These are phyloP conservation scores for Bertia moriformis DNA, from an alignment of 2,329 filamentous ascomycete genomes.

Conservation along the genomic window DNA sequence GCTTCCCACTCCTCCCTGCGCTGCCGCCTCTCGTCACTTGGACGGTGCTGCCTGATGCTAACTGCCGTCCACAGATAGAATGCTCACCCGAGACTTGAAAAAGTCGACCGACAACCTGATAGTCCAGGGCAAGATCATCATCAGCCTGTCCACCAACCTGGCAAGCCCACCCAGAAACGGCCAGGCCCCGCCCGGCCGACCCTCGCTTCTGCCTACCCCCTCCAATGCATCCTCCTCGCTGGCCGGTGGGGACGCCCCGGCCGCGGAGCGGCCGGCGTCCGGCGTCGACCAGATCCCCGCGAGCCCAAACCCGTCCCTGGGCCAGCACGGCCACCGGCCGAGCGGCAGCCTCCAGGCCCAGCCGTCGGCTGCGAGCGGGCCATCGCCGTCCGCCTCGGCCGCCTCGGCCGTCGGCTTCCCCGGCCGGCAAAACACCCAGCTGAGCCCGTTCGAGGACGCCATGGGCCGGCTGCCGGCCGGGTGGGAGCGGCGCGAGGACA, in stretches of 20 bases:
- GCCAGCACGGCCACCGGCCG: too few species aligned
- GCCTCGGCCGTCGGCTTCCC: not conserved
- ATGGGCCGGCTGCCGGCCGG: conserved; percentile 82
- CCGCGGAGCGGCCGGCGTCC: not conserved
- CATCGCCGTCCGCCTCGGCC: not conserved
- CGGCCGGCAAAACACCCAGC: conserved; percentile 29
- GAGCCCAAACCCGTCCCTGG: not conserved
- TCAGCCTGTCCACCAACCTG: conserved; percentile 89
- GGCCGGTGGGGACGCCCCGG: not conserved
- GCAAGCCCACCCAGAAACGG: conserved; percentile 47
- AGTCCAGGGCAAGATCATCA: conserved; percentile 91
- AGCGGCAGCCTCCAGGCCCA: not conserved
- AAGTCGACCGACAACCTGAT: conserved; percentile 97
- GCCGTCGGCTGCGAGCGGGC: not conserved
- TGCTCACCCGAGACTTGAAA: conserved; percentile 93
- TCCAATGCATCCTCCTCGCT: conserved; percentile 18
- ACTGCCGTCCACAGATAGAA: conserved; percentile 60
- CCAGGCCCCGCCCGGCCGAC: too few species aligned
- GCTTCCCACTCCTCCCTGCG: too few species aligned
- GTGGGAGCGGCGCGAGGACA: conserved; percentile 93
- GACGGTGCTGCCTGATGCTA: too few species aligned
- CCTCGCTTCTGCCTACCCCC: conserved; percentile 19
- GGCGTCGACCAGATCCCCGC: not conserved
- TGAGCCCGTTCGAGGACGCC: conserved; percentile 93
- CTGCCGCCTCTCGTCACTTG: too few species aligned